Evolutionary conservation across 179 eudicot species (phyloP).

Genomic region (Beta lomatogona): DNA sequence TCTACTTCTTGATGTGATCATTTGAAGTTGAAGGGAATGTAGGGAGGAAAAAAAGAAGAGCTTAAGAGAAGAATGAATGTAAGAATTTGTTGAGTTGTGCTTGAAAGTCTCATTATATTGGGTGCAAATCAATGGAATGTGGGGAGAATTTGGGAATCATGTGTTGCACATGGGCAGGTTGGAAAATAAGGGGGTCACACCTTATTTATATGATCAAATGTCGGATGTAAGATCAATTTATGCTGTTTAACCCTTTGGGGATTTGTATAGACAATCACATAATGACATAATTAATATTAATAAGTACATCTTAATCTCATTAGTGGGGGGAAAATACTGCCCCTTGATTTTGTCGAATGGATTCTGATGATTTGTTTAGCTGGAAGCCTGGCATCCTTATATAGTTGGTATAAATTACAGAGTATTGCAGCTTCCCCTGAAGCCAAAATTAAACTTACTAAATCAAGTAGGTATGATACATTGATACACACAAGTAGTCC

Average conservation of each 20-base stretch:
- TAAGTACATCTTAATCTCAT: background rate
- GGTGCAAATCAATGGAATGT: constrained; percentile 1
- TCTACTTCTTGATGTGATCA: constrained; percentile 28
- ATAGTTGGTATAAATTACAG: background rate
- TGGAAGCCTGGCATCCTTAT: background rate
- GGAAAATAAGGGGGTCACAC: constrained; percentile 29
- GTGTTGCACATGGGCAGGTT: constrained; percentile 47
- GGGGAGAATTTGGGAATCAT: constrained; percentile 29
- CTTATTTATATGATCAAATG: constrained; percentile 27
- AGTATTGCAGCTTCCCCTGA: background rate
- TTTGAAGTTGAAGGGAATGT: background rate
- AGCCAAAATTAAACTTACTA: background rate
- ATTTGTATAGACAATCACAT: constrained; percentile 4
- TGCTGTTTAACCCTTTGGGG: constrained; percentile 18
- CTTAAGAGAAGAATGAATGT: background rate
- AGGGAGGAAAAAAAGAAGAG: too few relatives aligned
- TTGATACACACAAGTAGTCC: background rate
- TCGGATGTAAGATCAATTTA: constrained; percentile 22
- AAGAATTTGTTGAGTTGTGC: background rate
- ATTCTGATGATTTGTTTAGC: background rate
- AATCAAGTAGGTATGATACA: background rate
- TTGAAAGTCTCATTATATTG: background rate
- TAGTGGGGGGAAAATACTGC: background rate
- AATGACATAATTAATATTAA: background rate
- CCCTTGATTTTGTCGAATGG: background rate